These are phyloP conservation scores for Picea glauca DNA, from an alignment of 75 land plant genomes.

Conservation along the genomic window DNA sequence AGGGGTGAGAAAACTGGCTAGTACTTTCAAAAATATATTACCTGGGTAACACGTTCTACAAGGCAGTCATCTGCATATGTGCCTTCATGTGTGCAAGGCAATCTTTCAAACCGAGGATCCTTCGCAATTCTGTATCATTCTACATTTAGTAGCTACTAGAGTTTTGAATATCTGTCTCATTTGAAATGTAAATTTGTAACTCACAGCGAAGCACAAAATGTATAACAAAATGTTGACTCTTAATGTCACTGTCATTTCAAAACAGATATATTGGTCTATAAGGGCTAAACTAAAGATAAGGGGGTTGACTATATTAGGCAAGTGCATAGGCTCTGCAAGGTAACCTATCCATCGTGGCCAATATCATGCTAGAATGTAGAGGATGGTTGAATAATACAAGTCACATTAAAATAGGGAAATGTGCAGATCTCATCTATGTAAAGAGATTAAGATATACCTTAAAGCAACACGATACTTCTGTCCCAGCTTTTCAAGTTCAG, in stretches of 20 bases:
- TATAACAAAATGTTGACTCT: not conserved
- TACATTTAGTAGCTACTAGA: not conserved
- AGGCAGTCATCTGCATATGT: constrained; percentile 99
- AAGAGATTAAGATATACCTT: constrained; percentile 42
- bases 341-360: not conserved
- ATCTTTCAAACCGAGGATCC: constrained; percentile 88
- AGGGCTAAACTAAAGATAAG: not conserved
- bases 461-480: constrained; percentile 97
- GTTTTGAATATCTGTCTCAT: not conserved
- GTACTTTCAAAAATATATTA: constrained; percentile 18
- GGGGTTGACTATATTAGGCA: not conserved
- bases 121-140: constrained; percentile 75
- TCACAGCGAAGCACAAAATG: not conserved
- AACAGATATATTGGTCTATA: not conserved
- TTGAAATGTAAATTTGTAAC: constrained; percentile 5
- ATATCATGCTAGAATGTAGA: not conserved
- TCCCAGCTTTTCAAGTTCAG: constrained; percentile 95
- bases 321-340: not conserved
- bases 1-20: not conserved
- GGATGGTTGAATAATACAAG: not conserved
- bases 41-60: constrained; percentile 90
- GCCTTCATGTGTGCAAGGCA: constrained; percentile 88
- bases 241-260: not conserved
- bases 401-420: not conserved
- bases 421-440: not conserved